Evolutionary conservation across 75 land plant species (phyloP), one percentile per base, ranked within the genome.

Genomic region (Cryptomeria japonica): DNA sequence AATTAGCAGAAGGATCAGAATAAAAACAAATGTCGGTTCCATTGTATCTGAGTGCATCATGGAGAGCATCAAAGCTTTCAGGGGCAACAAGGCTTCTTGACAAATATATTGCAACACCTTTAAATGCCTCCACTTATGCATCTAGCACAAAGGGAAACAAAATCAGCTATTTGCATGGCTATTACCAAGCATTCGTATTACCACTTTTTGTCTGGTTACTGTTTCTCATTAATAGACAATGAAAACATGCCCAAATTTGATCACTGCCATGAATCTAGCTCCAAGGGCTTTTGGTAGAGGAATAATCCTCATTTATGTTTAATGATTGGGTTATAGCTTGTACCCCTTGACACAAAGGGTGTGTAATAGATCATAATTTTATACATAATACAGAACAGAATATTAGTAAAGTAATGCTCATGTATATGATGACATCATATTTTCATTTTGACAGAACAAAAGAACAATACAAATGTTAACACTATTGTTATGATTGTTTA

Each of bases 31-130:
- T 90, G 6, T 90, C 79, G 13, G 99, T 97, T 49, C 96, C 96
- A 88, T 94, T 95, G 28, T 87, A 87, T 85, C 89, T 89, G 85
- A 97, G 96, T 0, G 93, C 93, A 87, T 94, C 97, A 80, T 91
- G 97, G 38, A 96, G 89, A 36, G 94, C 76, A 82, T 95, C 96
- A 87, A 91, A 96, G 14, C 91, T 13, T 87, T 97, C 95, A 70
- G 94, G 94, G 14, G 99, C 88, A 39, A 97, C 94, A 18, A 94
- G 92, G 70, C 88, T 95, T 11, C 97, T 86, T 5, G 97, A 95
- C 87, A 97, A 91, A 93, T 91, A 95, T 41, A 96, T 97, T 64
- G 92, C 92, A 70, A 92, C 42, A 37, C 96, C 99, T 46, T 76
- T 85, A 84, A 97, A 96, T 14, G 94, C 77, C 89, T n/a, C n/a